Base-by-base conservation (phyloP, 2,329 filamentous ascomycete species). In the Talaromyces sp. region DNA sequence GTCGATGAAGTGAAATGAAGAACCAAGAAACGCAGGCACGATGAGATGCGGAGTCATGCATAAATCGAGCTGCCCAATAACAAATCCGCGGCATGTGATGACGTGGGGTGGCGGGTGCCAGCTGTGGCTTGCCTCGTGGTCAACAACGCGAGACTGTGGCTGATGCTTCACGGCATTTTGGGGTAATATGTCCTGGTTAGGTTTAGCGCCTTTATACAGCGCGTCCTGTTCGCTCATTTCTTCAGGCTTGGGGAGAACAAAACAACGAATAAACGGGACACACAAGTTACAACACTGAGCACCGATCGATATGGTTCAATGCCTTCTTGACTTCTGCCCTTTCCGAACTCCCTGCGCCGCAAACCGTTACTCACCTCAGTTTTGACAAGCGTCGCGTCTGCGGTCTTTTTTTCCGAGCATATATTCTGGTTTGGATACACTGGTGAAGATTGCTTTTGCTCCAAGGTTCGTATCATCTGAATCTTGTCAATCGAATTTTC, bases 111-210 rank as follows among this genome's bases (percentile, higher is more conserved):
- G 60, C 41, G 59, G 31, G 35, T 43, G 50, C 46, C 43, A 55
- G 28, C 53, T 58, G 63, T 66, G 65, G 63, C 67, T 63, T 65
- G 67, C 66, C 72, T 67, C 70, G 67, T 69, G 31, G 31, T 19
- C 17, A 25, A 56, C 46, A n/a, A 43, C 57, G 37, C 52, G 31
- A 56, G 21, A 40, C 63, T 61, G 67, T 56, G 61, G 67, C 65
- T 65, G 46, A 17, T 22, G 43, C 59, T 63, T n/a, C 13, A 9
- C 21, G 41, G 6, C 59, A 63, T n/a, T 19, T 36, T 31, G 41
- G 17, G 19, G 39, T 51, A 56, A 48, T 59, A 55, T 52, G 28
- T 50, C 57, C 51, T 19, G 2, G 28, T 55, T 36, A 2, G 57
- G 57, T 7, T 50, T 59, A 59, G 57, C 22, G 10, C n/a, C 17